Evolutionary conservation across 2,329 filamentous ascomycete species (phyloP), one percentile per base, ranked within the genome.

Genomic region (Coleophoma cylindrospora): DNA sequence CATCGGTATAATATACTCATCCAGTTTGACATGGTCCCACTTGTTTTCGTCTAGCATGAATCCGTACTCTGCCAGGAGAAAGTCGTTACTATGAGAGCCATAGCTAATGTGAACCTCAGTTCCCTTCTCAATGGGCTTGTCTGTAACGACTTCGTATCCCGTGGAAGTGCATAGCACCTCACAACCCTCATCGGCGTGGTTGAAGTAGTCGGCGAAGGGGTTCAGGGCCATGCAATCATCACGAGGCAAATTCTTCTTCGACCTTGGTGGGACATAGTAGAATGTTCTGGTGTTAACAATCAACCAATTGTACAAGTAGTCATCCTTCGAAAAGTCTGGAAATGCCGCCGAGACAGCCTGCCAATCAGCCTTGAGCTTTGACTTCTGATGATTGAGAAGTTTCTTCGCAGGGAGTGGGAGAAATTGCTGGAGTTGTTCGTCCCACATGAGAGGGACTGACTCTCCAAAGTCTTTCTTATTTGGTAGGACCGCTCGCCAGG

Each of bases 141-240:
- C 68, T 2, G 81, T 75, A 15, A 68, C 73, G 43, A 88, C 73
- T 21, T 70, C 73, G 67, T 82, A 88, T 6, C 75, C 74, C 1
- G 67, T 64, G 1, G 66, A 54, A 43, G 74, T 70, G 58, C 79
- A 80, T 3, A 70, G 62, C 1, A 82, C 80, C 13, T 71, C 66
- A 65, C 81, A 84, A 13, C 74, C 74, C 10, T 57, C 57, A 37
- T 74, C 68, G 5, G 70, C 64, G 44, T 81, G 77, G 55, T 81
- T 91, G 72, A 90, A 85, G 49, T 87, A 80, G 64, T 91, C 87
- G 1, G 85, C 81, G 34, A 88, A 83, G 1, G 87, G 87, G 65
- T 84, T 84, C 57, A 89, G 75, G 10, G 80, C 80, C 72, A 89
- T 80, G 60, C 80, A 80, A 58, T 88, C 85, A 57, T 77, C 65